Conservation (phyloP, 2,329 filamentous ascomycete genomes). For the Hypoxylon sp. region DNA sequence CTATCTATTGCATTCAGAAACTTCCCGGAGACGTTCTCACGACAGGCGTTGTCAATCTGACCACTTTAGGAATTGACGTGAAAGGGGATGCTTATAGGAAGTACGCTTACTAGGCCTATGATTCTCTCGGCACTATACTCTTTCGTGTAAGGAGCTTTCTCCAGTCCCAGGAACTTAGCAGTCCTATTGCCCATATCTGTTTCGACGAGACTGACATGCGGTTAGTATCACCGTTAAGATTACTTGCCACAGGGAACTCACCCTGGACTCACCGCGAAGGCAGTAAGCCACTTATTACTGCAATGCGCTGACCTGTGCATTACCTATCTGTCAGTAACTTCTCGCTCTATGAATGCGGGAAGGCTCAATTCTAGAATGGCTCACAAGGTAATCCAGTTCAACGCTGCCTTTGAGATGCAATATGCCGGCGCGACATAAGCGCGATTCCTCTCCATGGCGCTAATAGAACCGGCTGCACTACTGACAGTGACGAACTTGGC, state of each 20-base stretch:
- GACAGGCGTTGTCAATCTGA: too few relatives aligned
- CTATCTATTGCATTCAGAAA: too few relatives aligned
- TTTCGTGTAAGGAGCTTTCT: conserved; percentile 26
- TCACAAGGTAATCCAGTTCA: conserved; percentile 53
- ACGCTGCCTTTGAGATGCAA: conserved; percentile 53
- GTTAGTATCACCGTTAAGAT: too few relatives aligned
- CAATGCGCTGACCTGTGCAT: conserved; percentile 3
- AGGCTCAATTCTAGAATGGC: background rate
- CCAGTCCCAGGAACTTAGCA: conserved; percentile 27
- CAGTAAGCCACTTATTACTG: too few relatives aligned
- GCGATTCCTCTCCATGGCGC: conserved; percentile 34
- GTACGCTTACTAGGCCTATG: conserved; percentile 17
- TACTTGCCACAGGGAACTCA: too few relatives aligned
- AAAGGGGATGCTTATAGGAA: too few relatives aligned
- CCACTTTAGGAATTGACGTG: too few relatives aligned
- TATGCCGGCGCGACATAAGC: conserved; percentile 49
- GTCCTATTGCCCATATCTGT: conserved; percentile 2
- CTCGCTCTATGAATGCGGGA: too few relatives aligned
- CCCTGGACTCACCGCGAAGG: too few relatives aligned
- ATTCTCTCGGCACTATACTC: conserved; percentile 25
- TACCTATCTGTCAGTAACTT: too few relatives aligned
- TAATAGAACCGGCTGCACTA: conserved; percentile 50
- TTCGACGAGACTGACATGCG: too few relatives aligned
- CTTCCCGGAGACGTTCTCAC: too few relatives aligned
- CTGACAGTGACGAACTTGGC: conserved; percentile 53